Conservation (phyloP, 805 yeast species). For the Metschnikowia similis region DNA sequence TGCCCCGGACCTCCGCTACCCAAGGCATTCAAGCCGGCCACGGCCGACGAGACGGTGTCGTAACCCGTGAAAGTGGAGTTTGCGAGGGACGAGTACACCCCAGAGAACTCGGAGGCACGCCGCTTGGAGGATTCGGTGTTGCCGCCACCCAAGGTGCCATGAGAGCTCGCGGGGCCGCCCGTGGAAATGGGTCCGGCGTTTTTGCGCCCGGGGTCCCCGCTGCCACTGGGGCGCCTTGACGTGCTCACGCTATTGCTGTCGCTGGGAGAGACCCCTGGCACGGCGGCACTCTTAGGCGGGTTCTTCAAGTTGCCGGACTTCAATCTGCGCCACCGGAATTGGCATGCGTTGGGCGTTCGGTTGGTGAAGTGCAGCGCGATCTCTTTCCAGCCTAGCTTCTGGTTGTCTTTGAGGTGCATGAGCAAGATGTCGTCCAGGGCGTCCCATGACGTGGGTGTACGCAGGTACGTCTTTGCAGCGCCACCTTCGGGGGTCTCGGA, state of each 20-base stretch:
- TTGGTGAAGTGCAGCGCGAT: conserved; percentile 73
- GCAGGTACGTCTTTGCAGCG: conserved; percentile 17
- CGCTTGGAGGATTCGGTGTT: conserved; percentile 4
- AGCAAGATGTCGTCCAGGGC: conserved; percentile 43
- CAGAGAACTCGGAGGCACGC: conserved; percentile 11
- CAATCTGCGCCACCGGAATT: conserved; percentile 80
- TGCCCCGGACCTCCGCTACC: conserved; percentile 17
- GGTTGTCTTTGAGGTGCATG: conserved; percentile 68
- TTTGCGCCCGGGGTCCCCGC: conserved; percentile 5
- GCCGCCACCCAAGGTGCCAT: neutral
- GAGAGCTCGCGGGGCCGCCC: neutral
- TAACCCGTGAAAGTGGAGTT: conserved; percentile 38
- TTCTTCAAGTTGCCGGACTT: conserved; percentile 34
- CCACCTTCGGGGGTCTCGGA: conserved; percentile 8
- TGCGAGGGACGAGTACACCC: conserved; percentile 33
- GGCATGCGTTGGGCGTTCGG: conserved; percentile 86
- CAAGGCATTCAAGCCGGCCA: conserved; percentile 43
- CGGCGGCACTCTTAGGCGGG: conserved; percentile 37
- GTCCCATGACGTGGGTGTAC: conserved; percentile 48
- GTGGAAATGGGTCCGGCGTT: neutral
- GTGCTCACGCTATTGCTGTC: neutral
- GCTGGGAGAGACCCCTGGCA: conserved; percentile 4
- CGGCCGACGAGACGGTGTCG: conserved; percentile 38
- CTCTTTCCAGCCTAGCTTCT: conserved; percentile 86
- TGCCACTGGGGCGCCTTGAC: conserved; percentile 6